A percentile compares a stretch with the other conserved stretches of the same genome.
These are phyloP conservation scores for Paxillus ammoniavirescens DNA, from an alignment of 768 basidiomycete species.

Conservation along the genomic window DNA sequence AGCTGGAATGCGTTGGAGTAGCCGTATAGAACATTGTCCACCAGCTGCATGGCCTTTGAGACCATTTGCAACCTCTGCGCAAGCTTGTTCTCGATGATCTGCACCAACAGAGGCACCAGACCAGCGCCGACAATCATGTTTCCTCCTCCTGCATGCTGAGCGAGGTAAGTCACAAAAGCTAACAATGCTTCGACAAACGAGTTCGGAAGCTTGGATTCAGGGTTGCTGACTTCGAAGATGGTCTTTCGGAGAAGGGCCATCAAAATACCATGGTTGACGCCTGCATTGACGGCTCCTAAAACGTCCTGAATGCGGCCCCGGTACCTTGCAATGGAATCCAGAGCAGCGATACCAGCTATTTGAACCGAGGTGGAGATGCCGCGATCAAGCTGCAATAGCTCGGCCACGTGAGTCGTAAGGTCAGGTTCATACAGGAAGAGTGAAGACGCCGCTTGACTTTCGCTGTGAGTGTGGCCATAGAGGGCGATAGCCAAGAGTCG, in stretches of 20 bases:
- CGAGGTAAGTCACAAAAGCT: constrained; percentile 83
- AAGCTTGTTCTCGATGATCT: constrained; percentile 78
- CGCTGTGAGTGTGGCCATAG: constrained; percentile 83
- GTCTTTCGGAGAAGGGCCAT: constrained; percentile 87
- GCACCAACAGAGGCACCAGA: constrained; percentile 83
- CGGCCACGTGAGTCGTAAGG: constrained; percentile 83
- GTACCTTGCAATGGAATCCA: constrained; percentile 89
- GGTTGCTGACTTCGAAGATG: constrained; percentile 65
- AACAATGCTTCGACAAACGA: constrained; percentile 82
- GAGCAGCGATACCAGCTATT: constrained; percentile 81
- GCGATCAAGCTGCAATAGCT: constrained; percentile 80
- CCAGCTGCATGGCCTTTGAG: constrained; percentile 86
- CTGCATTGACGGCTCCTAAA: constrained; percentile 86
- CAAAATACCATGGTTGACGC: constrained; percentile 92
- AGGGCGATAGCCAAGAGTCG: constrained; percentile 88
- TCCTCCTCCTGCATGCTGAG: constrained; percentile 80
- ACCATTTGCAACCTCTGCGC: constrained; percentile 70
- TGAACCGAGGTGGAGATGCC: constrained; percentile 71
- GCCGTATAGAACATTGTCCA: constrained; percentile 91
- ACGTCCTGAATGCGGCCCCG: constrained; percentile 83
- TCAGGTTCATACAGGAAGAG: constrained; percentile 96
- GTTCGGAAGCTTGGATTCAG: constrained; percentile 65
- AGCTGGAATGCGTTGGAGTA: constrained; percentile 85
- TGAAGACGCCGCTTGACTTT: constrained; percentile 73
- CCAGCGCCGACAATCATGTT: constrained; percentile 96